phyloP scores from a whole-genome alignment of 495 filamentous ascomycete species.

The Neurospora africana region DNA sequence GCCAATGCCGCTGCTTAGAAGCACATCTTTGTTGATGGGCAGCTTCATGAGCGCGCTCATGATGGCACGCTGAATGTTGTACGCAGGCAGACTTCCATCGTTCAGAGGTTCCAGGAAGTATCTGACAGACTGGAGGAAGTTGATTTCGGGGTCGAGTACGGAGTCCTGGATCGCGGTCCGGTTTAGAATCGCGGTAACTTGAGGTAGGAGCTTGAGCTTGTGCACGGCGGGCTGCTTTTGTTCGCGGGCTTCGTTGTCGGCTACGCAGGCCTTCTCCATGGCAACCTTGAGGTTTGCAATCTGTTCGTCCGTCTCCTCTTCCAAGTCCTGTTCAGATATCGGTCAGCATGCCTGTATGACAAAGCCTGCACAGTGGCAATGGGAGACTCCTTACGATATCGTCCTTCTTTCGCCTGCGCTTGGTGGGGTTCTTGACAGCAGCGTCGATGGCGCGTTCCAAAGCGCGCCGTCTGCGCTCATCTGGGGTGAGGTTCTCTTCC shows the following conservation, averaged over 20 bases:
- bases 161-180: slow-evolving; percentile 71
- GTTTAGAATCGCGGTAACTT: slow-evolving; percentile 79
- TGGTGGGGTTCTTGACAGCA: slow-evolving; percentile 70
- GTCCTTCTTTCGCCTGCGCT: slow-evolving; percentile 74
- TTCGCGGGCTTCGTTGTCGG: slow-evolving; percentile 70
- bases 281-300: slow-evolving; percentile 78
- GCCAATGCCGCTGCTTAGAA: slow-evolving; percentile 85
- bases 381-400: slow-evolving; percentile 57
- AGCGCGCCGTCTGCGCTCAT: slow-evolving; percentile 65
- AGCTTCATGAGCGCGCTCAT: slow-evolving; percentile 70
- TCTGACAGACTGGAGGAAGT: slow-evolving; percentile 85
- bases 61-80: slow-evolving; percentile 92
- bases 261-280: slow-evolving; percentile 86
- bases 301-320: slow-evolving; percentile 76
- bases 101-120: slow-evolving; percentile 96
- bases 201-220: slow-evolving; percentile 89
- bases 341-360: slow-evolving; percentile 6
- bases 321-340: slow-evolving; percentile 56
- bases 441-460: slow-evolving; percentile 81
- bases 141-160: slow-evolving; percentile 87
- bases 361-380: background rate
- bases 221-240: slow-evolving; percentile 71
- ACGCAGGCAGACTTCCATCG: slow-evolving; percentile 85
- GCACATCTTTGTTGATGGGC: slow-evolving; percentile 77
- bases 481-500: slow-evolving; percentile 54